Conservation (phyloP, 2,329 filamentous ascomycete genomes). For the Chrysoporthe austroafricana region DNA sequence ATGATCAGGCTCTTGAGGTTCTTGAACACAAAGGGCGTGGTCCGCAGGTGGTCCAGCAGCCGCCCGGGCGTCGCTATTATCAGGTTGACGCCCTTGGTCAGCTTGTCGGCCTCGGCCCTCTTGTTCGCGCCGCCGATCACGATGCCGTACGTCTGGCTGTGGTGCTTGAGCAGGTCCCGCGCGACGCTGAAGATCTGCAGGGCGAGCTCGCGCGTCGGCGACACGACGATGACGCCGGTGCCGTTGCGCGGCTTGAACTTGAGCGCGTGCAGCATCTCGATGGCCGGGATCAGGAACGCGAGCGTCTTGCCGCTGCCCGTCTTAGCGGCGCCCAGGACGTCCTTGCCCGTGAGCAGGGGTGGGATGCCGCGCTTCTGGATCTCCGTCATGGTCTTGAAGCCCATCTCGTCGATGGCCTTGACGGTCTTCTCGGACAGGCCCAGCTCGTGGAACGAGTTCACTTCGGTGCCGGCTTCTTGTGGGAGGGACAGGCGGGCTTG, state of each 20-base stretch:
- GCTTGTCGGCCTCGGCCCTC: conserved; percentile 89
- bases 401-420: conserved; percentile 87
- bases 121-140: conserved; percentile 94
- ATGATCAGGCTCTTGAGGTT: conserved; percentile 92
- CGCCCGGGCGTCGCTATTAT: conserved; percentile 92
- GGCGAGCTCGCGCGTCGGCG: conserved; percentile 90
- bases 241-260: conserved; percentile 95
- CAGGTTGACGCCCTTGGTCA: conserved; percentile 91
- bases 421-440: conserved; percentile 87
- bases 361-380: conserved; percentile 90
- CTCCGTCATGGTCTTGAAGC: conserved; percentile 92
- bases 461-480: conserved; percentile 61
- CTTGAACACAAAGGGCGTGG: conserved; percentile 90
- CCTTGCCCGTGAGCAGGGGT: conserved; percentile 83
- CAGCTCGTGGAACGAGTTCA: conserved; percentile 77
- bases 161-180: conserved; percentile 86
- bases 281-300: conserved; percentile 89
- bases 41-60: conserved; percentile 90
- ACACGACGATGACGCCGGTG: conserved; percentile 89
- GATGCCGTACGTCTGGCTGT: conserved; percentile 94
- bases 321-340: conserved; percentile 94
- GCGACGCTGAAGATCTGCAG: conserved; percentile 97
- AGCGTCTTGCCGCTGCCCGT: conserved; percentile 95
- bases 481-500: conserved; percentile 53
- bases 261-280: conserved; percentile 89